Evolutionary conservation across 1,139 yeast species (phyloP).

Genomic region (Blastobotrys petasosporus): DNA sequence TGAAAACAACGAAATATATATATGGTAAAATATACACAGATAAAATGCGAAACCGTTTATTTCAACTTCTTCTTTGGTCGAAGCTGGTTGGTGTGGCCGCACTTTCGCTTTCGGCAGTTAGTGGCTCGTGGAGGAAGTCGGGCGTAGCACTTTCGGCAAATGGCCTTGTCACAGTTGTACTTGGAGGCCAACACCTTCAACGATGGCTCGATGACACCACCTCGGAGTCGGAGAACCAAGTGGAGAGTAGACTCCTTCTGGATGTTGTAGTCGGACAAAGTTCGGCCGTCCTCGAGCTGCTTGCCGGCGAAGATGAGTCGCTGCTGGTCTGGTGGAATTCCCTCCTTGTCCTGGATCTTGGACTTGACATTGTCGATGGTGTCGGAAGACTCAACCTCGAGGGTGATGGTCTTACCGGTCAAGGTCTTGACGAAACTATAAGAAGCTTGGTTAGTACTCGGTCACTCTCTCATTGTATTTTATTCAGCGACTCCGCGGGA

Average conservation of each 20-base stretch:
- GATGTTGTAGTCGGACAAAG: slow-evolving; percentile 89
- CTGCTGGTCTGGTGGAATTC: slow-evolving; percentile 93
- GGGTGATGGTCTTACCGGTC: slow-evolving; percentile 77
- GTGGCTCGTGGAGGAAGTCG: slow-evolving; percentile 99
- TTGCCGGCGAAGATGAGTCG: slow-evolving; percentile 91
- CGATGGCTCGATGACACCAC: slow-evolving; percentile 99
- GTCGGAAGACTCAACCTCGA: slow-evolving; percentile 92
- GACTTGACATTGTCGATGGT: slow-evolving; percentile 91
- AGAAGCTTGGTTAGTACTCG: slow-evolving; percentile 41
- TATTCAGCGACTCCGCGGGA: neutral
- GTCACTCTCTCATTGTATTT: neutral
- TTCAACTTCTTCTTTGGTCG: slow-evolving; percentile 99
- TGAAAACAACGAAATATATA: too few species aligned
- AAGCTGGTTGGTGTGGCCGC: slow-evolving; percentile 99
- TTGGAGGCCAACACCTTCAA: slow-evolving; percentile 98
- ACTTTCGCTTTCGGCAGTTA: slow-evolving; percentile 99
- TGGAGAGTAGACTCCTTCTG: slow-evolving; percentile 90
- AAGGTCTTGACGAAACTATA: slow-evolving; percentile 75
- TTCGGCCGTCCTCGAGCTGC: slow-evolving; percentile 92
- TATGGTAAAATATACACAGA: too few species aligned
- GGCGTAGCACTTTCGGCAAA: slow-evolving; percentile 99
- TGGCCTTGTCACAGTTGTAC: slow-evolving; percentile 99
- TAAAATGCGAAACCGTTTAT: slow-evolving; percentile 46
- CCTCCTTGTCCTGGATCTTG: slow-evolving; percentile 92
- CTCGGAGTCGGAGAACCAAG: slow-evolving; percentile 84